A percentile compares a stretch with the other conserved stretches of the same genome.
Evolutionary conservation across 148 eudicot species (phyloP).

Genomic region (Spergularia marina): DNA sequence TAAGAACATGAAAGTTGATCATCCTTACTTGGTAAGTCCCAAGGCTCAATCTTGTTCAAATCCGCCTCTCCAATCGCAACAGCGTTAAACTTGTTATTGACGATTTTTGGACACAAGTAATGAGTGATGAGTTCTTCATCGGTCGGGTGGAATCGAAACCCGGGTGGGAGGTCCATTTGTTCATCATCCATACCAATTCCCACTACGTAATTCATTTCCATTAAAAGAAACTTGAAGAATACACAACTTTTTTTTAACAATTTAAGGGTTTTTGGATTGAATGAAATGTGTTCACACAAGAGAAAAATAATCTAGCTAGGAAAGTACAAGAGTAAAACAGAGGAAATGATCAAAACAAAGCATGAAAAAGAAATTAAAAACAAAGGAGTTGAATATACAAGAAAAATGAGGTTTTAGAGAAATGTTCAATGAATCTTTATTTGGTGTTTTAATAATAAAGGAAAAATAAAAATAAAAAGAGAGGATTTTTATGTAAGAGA

Average conservation of each 20-base stretch:
- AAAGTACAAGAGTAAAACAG: neutral
- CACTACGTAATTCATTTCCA: neutral
- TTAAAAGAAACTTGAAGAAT: too few species aligned
- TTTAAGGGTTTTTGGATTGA: too few species aligned
- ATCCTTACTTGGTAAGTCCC: conserved; percentile 90
- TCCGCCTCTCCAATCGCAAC: conserved; percentile 78
- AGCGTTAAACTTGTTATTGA: conserved; percentile 41
- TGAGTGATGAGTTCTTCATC: conserved; percentile 89
- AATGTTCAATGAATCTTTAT: conserved; percentile 15
- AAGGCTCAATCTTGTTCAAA: conserved; percentile 87
- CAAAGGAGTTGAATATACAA: neutral
- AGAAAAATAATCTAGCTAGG: neutral
- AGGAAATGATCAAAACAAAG: neutral
- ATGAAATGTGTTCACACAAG: too few species aligned
- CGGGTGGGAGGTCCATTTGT: conserved; percentile 75
- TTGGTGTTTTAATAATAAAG: neutral
- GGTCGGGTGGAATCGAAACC: conserved; percentile 87
- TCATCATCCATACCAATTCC: conserved; percentile 36
- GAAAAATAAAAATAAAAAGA: neutral
- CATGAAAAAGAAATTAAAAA: neutral
- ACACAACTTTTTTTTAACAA: too few species aligned
- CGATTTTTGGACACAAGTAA: conserved; percentile 56
- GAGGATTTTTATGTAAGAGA: conserved; percentile 5
- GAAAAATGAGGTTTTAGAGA: conserved; percentile 4
- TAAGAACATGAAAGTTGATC: neutral